Evolutionary conservation across 805 yeast species (phyloP), one percentile per base, ranked within the genome.

Genomic region (baker's yeast (Saccharomyces cerevisiae)): DNA sequence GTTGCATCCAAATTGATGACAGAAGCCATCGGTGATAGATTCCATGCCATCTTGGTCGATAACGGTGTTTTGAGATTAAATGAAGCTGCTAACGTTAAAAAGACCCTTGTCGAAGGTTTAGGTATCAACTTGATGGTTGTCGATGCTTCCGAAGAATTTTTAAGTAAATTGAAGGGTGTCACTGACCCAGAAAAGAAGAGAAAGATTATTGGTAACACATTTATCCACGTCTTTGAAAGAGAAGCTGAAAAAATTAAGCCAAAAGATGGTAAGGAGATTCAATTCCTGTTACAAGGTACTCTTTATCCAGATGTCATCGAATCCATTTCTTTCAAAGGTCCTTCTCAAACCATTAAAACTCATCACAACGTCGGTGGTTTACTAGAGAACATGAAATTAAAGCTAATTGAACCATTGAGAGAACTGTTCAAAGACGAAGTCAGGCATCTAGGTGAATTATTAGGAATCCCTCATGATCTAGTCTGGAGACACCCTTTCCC

Each of bases 401-500:
- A 94, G 78, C 84, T 94, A 70, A 94, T 94, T 67, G 99, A 94
- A 81, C 99, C 99, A 54, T 82, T 94, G 72, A 87, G 99, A 76
- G 99, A 94, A 79, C 81, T 94, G 68, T 94, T 94, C 82, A 94
- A 94, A 77, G 99, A 94, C 73, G 99, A 94, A 80, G 99, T 94
- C 55, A 89, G 99, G 75, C 88, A 85, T 65, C 79, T 94, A 63
- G 99, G 99, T 75, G 89, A 89, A 77, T 76, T 94, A 52, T 77
- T 94, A 76, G 97, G 96, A 51, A 92, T 94, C 65, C 95, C 97
- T 36, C 94, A 89, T 69, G 98, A 94, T 65, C 81, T 94, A 64
- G 98, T 94, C 62, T 92, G 98, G 98, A 89, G 99, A 80, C 99
- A 94, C 72, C 99, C 99, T 55, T 94, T 94, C 96, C 99, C 99